A percentile compares a stretch with the other conserved stretches of the same genome.
phyloP scores from a whole-genome alignment of 257 asterid species.

The Fraxinus americana region DNA sequence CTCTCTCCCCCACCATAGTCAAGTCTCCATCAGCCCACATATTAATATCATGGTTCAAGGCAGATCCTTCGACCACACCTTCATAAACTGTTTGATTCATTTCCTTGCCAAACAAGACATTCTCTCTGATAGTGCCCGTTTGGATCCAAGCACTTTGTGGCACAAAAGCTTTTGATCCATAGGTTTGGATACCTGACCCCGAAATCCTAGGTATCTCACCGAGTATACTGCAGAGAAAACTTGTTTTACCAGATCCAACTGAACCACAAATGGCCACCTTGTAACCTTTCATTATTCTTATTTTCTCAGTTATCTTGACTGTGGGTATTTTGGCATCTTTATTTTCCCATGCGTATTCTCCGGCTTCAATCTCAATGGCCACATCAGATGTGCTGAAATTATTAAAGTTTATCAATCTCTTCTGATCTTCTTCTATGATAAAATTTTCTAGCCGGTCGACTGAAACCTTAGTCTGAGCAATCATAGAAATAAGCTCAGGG shows the following conservation, averaged over 20 bases:
- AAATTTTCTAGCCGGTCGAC: too few relatives aligned
- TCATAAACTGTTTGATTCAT: constrained; percentile 57
- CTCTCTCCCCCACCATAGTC: constrained; percentile 75
- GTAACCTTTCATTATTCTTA: constrained; percentile 56
- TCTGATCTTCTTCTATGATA: constrained; percentile 60
- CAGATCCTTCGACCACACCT: constrained; percentile 69
- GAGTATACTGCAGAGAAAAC: constrained; percentile 65
- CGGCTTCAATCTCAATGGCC: constrained; percentile 66
- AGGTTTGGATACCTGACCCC: constrained; percentile 57
- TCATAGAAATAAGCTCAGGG: constrained; percentile 78
- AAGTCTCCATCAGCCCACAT: constrained; percentile 70
- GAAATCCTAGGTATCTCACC: constrained; percentile 72
- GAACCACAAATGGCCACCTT: constrained; percentile 84
- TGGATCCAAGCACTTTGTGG: constrained; percentile 94
- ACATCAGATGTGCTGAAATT: constrained; percentile 34
- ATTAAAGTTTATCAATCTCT: constrained; percentile 30
- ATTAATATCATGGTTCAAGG: constrained; percentile 64
- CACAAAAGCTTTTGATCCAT: constrained; percentile 79
- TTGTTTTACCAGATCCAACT: constrained; percentile 86
- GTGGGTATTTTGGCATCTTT: constrained; percentile 47
- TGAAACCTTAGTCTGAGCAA: constrained; percentile 83
- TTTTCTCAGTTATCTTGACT: constrained; percentile 44
- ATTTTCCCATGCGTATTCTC: constrained; percentile 71
- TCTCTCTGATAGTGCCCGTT: constrained; percentile 74
- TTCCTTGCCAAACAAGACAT: constrained; percentile 78